Percentiles rank a stretch among this genome's conserved stretches.
phyloP scores from a whole-genome alignment of 371 early-diverging fungal genomes.

The Mucor sp. region DNA sequence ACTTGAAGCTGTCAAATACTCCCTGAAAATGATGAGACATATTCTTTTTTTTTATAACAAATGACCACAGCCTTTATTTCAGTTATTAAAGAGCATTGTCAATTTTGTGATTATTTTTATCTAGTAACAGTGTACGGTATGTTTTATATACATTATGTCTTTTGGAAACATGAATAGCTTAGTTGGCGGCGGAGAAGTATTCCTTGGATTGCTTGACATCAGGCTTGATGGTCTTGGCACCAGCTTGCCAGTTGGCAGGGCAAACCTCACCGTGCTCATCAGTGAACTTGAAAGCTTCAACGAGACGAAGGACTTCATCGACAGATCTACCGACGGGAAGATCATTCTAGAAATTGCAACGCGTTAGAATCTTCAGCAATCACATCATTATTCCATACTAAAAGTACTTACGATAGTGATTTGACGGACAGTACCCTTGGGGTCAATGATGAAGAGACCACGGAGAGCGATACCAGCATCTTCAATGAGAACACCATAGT shows the following conservation, averaged over 20 bases:
- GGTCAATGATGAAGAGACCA: conserved; percentile 80
- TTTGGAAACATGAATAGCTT: background rate
- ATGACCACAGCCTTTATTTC: too few relatives aligned
- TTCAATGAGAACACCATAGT: conserved; percentile 75
- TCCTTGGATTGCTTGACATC: conserved; percentile 44
- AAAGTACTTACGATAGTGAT: conserved; percentile 33
- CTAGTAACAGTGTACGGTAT: conserved; percentile 7
- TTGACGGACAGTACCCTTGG: conserved; percentile 60
- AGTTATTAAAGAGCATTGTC: background rate
- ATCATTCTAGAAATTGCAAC: conserved; percentile 43
- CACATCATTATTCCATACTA: too few relatives aligned
- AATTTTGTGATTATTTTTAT: background rate
- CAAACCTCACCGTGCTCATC: conserved; percentile 73
- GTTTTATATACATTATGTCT: conserved; percentile 2
- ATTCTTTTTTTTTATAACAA: too few relatives aligned
- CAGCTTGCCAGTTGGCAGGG: conserved; percentile 90
- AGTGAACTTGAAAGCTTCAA: conserved; percentile 81
- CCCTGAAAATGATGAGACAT: too few relatives aligned
- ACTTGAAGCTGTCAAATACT: too few relatives aligned
- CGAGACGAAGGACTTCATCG: conserved; percentile 74
- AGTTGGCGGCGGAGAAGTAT: conserved; percentile 6
- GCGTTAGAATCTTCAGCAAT: too few relatives aligned
- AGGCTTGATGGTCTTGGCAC: conserved; percentile 69
- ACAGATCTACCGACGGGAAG: conserved; percentile 77
- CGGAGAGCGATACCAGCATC: conserved; percentile 58